Base-by-base conservation (phyloP, 345 rosid species). In the Gossypium anomalum region DNA sequence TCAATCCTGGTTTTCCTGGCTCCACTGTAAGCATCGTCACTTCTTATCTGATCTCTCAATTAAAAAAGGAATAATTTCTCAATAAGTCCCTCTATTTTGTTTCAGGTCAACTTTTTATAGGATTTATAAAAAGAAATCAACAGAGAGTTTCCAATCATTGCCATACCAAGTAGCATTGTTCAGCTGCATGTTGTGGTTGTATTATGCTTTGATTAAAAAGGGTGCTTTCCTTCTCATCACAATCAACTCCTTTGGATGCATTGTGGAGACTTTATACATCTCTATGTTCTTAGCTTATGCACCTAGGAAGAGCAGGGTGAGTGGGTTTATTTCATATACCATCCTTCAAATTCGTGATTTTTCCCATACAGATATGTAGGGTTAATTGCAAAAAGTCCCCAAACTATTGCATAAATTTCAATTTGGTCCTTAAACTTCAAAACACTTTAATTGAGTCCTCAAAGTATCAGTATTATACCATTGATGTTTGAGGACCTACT, bases 131-230 rank as follows among this genome's bases (percentile, higher is more conserved):
- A 90, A 85, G 47, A 90, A 86, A 82, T 84, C 97, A 9, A 96
- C 94, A 0, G 94, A 93, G 74, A 89, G 89, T 10, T 95, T 91
- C 80, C 87, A 88, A 75, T 89, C 93, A 2, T 17, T 95, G 58
- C 99, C 99, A 1, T 95, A 95, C 52, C 81, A 91, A 70, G 92
- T 89, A 12, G 93, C 99, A 53, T 68, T 95, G 43, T 91, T 91
- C 85, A 91, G 98, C 82, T 90, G 89, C 58, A 90, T 88, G 97
- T 82, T 95, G 0, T 95, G 99, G 99, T 85, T 93, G 13, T 90
- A 85, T 78, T 95, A 95, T 73, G 97, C 99, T 13, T 73, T 82
- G 77, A 60, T 87, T 7, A 93, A 95, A 38, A 55, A 73, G 66
- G 23, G 81, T 61, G 92, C 89, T 59, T 68, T 89, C 64, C 97